Evolutionary conservation across 2,329 filamentous ascomycete species (phyloP), one percentile per base, ranked within the genome.

Genomic region (Calonectria hawksworthii): DNA sequence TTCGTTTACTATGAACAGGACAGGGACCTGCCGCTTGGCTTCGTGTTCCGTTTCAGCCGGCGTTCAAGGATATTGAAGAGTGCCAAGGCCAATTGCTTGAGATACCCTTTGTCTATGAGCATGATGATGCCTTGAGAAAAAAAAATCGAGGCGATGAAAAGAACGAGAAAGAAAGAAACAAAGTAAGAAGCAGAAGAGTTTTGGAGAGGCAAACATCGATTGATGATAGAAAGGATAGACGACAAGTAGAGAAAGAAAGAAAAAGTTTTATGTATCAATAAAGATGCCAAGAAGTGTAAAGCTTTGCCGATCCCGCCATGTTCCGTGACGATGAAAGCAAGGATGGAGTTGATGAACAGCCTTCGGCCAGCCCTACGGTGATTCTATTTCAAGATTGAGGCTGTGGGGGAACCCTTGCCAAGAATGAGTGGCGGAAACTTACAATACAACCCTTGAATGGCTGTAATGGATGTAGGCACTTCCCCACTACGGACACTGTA

Each of bases 61-160:
- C 76, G 78, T 75, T 73, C 41, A 32, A 44, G 69, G 76, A 78
- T 70, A 64, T 66, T 72, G 73, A 75, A 72, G 76, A 68, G 54
- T 63, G 72, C 71, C 51, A 70, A 75, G 73, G 75, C 77, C 41
- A 56, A 23, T 75, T 73, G 70, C 74, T 77, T 75, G 68, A 81
- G 79, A 81, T 79, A 80, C 79, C 75, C 78, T 59, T 63, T 68
- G 74, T 65, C 34, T 28, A 59, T 64, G 64, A 72, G 72, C 54
- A 76, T 59, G 30, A 75, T 70, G 66, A 74, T 51, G 74, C 66
- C 56, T 38, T 66, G 56, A 73, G 70, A 47, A 70, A 72, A 73
- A 72, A 47, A 70, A 72, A 23, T 14, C 56, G 11, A 63, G 56
- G 56, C 36, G 34, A 63, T 63, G 56, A 63, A 63, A 63, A 41